phyloP scores from a whole-genome alignment of 2,329 filamentous ascomycete species.

The Xylaria sp. region DNA sequence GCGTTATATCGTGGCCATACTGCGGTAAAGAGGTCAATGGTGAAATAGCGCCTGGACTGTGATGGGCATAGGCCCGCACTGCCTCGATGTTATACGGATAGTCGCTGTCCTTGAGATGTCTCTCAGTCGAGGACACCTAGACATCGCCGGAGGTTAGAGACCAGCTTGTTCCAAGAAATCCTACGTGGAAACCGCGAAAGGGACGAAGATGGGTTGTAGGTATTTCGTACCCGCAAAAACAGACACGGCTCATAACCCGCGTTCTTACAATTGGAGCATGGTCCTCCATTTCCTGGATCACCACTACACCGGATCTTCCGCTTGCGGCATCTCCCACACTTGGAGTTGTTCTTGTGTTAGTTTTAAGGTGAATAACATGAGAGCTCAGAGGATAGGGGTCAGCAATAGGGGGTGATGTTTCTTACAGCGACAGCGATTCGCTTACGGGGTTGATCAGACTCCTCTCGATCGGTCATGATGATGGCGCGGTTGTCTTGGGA shows the following conservation, averaged over 20 bases:
- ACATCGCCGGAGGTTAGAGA: constrained; percentile 20
- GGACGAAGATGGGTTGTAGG: constrained; percentile 1
- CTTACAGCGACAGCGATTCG: constrained; percentile 70
- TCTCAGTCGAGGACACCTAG: constrained; percentile 55
- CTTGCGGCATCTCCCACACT: constrained; percentile 92
- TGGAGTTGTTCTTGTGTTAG: constrained; percentile 40
- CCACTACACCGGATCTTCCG: constrained; percentile 96
- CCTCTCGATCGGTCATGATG: constrained; percentile 57
- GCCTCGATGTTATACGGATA: constrained; percentile 54
- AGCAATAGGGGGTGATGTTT: constrained; percentile 29
- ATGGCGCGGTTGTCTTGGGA: constrained; percentile 52
- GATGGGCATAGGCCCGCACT: constrained; percentile 49
- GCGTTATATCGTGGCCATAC: constrained; percentile 51
- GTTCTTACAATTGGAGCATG: constrained; percentile 85
- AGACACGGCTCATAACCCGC: constrained; percentile 78
- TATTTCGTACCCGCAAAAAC: constrained; percentile 76
- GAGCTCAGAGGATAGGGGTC: constrained; percentile 14
- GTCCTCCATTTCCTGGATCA: constrained; percentile 77
- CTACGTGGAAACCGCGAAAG: constrained; percentile 31
- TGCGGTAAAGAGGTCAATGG: constrained; percentile 48
- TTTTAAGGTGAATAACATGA: constrained; percentile 3
- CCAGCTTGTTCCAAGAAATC: not conserved
- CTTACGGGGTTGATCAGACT: constrained; percentile 64
- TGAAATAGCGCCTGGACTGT: constrained; percentile 46
- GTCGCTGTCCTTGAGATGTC: constrained; percentile 50